A percentile compares a stretch with the other conserved stretches of the same genome.
These are phyloP conservation scores for Fusarium sp. DNA, from an alignment of 2,329 filamentous ascomycete genomes.

Conservation along the genomic window DNA sequence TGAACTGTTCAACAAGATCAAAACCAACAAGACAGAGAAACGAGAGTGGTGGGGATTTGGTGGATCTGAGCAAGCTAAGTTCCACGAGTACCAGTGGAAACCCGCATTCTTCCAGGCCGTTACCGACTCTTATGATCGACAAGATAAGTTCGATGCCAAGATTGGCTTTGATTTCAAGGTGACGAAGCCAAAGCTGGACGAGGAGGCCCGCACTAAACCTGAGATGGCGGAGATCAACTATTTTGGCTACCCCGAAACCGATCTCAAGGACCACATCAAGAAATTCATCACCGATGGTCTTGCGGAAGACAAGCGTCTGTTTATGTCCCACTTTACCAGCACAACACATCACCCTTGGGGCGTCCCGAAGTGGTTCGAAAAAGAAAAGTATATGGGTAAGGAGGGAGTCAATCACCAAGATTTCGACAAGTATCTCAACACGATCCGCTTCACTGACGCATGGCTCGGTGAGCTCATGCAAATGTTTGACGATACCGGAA, in stretches of 20 bases:
- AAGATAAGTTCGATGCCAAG: constrained; percentile 49
- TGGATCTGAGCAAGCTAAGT: constrained; percentile 35
- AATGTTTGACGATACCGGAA: constrained; percentile 51
- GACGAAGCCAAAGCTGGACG: constrained; percentile 48
- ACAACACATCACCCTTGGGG: constrained; percentile 53
- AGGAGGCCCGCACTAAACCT: constrained; percentile 38
- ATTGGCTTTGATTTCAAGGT: constrained; percentile 53
- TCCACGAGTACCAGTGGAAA: constrained; percentile 49
- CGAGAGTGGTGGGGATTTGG: constrained; percentile 22
- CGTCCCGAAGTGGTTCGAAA: constrained; percentile 45
- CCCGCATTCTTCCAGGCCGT: constrained; percentile 54
- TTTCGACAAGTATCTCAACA: constrained; percentile 53
- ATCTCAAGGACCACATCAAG: constrained; percentile 51
- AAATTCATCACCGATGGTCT: constrained; percentile 50
- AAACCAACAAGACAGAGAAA: constrained; percentile 19
- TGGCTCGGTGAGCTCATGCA: constrained; percentile 52
- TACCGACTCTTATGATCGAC: constrained; percentile 53
- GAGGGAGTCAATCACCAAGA: constrained; percentile 45
- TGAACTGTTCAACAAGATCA: constrained; percentile 50
- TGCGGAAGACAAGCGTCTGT: constrained; percentile 52
- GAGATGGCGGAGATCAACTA: constrained; percentile 49
- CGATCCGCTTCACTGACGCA: constrained; percentile 50
- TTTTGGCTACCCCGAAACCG: constrained; percentile 52
- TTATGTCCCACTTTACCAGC: constrained; percentile 54
- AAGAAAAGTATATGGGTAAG: constrained; percentile 44